Percentiles rank a stretch among this genome's conserved stretches.
Evolutionary conservation across 768 basidiomycete genomes (phyloP).

Genomic region (Artomyces pyxidatus): DNA sequence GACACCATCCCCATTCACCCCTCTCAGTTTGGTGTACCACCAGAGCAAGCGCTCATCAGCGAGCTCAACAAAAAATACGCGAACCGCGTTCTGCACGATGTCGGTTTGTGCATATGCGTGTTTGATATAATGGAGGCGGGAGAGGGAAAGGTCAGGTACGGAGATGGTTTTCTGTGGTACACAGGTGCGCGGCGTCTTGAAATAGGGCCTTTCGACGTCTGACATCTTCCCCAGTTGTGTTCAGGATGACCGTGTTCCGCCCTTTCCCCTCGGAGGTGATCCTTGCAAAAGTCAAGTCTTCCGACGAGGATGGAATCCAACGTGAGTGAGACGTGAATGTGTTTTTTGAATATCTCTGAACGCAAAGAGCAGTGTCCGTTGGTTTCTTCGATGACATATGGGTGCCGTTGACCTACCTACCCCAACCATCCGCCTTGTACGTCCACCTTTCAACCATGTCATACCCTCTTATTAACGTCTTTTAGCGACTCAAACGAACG

Average conservation of each 20-base stretch:
- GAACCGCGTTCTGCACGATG: constrained; percentile 82
- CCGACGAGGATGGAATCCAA: constrained; percentile 78
- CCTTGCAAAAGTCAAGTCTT: constrained; percentile 80
- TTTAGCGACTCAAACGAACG: constrained; percentile 74
- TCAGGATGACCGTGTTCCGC: constrained; percentile 85
- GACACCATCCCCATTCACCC: constrained; percentile 91
- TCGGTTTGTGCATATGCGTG: constrained; percentile 85
- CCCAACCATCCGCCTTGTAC: constrained; percentile 75
- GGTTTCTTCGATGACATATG: constrained; percentile 95
- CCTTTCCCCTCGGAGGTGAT: constrained; percentile 89
- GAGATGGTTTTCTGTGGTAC: constrained; percentile 93
- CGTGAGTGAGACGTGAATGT: constrained; percentile 37
- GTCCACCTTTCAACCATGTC: constrained; percentile 19
- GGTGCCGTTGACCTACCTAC: constrained; percentile 71
- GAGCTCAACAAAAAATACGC: constrained; percentile 96
- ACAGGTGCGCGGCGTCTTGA: constrained; percentile 49
- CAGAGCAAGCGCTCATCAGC: constrained; percentile 71
- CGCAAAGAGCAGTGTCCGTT: constrained; percentile 51
- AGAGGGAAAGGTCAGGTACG: constrained; percentile 90
- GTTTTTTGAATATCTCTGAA: not conserved
- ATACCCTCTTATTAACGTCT: not conserved
- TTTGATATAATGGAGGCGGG: constrained; percentile 83
- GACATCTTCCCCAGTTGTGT: constrained; percentile 49
- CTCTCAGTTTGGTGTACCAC: constrained; percentile 70
- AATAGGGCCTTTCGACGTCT: not conserved